Evolutionary conservation across 148 eudicot genomes (phyloP), one percentile per base, ranked within the genome.

Genomic region (Rhododendron kiyosumense): DNA sequence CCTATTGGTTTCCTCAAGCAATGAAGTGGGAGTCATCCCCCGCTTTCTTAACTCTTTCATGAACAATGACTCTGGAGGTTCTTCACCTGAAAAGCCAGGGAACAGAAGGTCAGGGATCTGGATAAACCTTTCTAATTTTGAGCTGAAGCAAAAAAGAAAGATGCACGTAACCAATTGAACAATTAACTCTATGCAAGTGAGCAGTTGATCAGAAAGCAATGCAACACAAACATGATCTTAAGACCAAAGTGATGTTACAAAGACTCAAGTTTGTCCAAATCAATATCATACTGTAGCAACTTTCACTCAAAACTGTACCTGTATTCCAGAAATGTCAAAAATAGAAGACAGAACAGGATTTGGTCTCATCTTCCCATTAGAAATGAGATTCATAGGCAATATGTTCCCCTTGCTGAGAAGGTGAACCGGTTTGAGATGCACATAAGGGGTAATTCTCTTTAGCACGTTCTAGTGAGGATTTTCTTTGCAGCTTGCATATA

Each of bases 1-100:
- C 87, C 90, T 92, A 30, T 88, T 88, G 80, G 88, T 91, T 88
- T 97, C 98, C 88, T 97, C 99, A n/a, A 95, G 93, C 86, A 95
- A 88, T 81, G 99, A 95, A 43, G 95, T 91, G 46, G 98, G 96
- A 78, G 91, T 87, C 90, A 95, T 93, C 9, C 98, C 98, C 88
- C 98, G 91, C 86, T 91, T 95, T 88, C 89, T 94, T 52, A 95
- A 89, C 85, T 97, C 99, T 88, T 95, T 97, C 99, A 97, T 94
- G 86, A 97, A 97, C 90, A 97, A 91, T 69, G 98, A 95, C 88
- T 97, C 98, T 0, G 98, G 95, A 86, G 96, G 96, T 89, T 95
- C 98, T 76, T 94, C 98, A 84, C 97, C 99, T 97, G 91, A 87
- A 91, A 87, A 26, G 59, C 65, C 32, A 85, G 14, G 32, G 76